Conservation (phyloP, 805 yeast genomes). For the Cephaloascus fragrans region DNA sequence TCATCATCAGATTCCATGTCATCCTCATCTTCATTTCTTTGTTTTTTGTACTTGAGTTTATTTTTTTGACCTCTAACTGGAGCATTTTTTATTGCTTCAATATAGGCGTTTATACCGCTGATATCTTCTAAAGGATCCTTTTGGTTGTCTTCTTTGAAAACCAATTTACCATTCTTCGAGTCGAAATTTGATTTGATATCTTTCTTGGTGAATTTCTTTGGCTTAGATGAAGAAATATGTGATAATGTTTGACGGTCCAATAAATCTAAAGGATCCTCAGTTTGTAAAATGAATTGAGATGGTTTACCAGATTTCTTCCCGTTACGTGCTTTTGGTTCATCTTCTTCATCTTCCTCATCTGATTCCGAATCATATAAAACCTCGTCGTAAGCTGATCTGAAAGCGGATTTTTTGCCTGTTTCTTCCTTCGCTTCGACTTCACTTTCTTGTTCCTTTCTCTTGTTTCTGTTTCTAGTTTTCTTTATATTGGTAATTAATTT, state of each 20-base stretch:
- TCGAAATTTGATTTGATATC: slow-evolving; percentile 32
- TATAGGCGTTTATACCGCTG: slow-evolving; percentile 78
- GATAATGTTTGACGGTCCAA: slow-evolving; percentile 79
- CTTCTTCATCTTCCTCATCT: slow-evolving; percentile 46
- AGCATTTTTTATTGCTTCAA: slow-evolving; percentile 87
- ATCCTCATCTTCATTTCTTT: slow-evolving; percentile 39
- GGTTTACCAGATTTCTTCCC: slow-evolving; percentile 18
- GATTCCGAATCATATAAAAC: slow-evolving; percentile 74
- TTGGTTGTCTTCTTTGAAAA: slow-evolving; percentile 44
- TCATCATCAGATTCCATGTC: slow-evolving; percentile 45
- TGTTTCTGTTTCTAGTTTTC: slow-evolving; percentile 77
- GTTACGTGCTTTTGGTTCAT: slow-evolving; percentile 22
- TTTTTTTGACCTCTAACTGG: slow-evolving; percentile 92
- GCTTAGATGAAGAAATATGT: slow-evolving; percentile 82
- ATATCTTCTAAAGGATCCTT: slow-evolving; percentile 35
- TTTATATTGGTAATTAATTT: slow-evolving; percentile 79
- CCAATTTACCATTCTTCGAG: slow-evolving; percentile 58
- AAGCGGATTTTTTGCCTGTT: slow-evolving; percentile 33
- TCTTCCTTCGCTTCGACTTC: slow-evolving; percentile 16
- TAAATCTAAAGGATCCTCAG: slow-evolving; percentile 81
- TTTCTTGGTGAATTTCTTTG: slow-evolving; percentile 45
- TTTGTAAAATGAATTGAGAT: slow-evolving; percentile 67
- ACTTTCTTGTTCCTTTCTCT: slow-evolving; percentile 52
- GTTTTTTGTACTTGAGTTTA: slow-evolving; percentile 77
- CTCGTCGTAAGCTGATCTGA: slow-evolving; percentile 84